phyloP scores from a whole-genome alignment of 2,329 filamentous ascomycete genomes.

The Ophiocordyceps sinensis region DNA sequence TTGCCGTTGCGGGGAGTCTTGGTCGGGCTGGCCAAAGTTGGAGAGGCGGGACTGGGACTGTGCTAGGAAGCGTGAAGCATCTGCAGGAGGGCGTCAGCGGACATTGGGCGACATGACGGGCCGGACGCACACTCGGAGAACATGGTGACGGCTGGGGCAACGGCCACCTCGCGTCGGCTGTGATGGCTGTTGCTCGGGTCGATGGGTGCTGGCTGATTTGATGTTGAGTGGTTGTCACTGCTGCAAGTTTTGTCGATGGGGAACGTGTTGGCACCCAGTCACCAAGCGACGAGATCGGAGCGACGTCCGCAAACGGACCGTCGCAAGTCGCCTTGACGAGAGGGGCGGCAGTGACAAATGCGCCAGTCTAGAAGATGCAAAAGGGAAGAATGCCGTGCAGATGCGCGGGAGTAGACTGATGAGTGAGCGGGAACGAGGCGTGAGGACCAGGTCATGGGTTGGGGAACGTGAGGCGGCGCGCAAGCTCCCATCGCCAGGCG shows the following conservation, averaged over 20 bases:
- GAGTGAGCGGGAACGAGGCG: background rate
- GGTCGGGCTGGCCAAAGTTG: constrained; percentile 46
- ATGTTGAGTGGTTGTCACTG: background rate
- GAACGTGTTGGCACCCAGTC: background rate
- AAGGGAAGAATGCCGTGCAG: no score
- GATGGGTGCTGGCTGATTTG: background rate
- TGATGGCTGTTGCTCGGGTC: background rate
- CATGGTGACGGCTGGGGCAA: constrained; percentile 20
- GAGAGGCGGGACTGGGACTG: constrained; percentile 90
- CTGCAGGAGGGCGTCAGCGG: constrained; percentile 30
- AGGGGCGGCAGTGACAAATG: background rate
- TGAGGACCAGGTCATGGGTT: background rate
- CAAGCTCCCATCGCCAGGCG: background rate
- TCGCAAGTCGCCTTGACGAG: background rate
- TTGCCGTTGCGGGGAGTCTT: constrained; percentile 16
- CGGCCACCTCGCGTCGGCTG: constrained; percentile 16
- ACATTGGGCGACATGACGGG: background rate
- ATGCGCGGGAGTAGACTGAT: background rate
- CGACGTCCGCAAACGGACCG: background rate
- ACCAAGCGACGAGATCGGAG: background rate
- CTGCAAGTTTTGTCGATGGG: background rate
- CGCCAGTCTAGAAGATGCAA: no score
- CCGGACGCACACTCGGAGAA: constrained; percentile 67
- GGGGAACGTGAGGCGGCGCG: background rate
- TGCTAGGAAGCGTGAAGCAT: constrained; percentile 90